Evolutionary conservation across 148 eudicot genomes (phyloP), one percentile per base, ranked within the genome.

Genomic region (Cornus florida): DNA sequence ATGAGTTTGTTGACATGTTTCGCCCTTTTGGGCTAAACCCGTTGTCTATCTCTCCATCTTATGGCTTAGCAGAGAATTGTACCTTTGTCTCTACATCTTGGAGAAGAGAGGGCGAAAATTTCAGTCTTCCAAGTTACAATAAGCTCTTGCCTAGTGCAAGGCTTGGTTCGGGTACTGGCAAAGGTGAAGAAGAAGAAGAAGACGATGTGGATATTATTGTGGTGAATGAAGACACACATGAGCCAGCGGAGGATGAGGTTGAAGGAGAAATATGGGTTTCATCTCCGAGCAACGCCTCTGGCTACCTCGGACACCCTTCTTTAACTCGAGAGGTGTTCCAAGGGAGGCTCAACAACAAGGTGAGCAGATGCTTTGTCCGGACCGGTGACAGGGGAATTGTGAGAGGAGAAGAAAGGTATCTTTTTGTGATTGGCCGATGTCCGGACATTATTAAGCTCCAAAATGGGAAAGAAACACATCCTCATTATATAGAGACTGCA

Each of bases 231-330:
- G 85, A 83, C 23, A 83, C 90, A 14, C 71, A 69, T 6, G 85
- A 88, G 77, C 85, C 74, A 23, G 80, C 78, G 7, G 73, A 71
- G 1, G 88, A 88, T 75, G 90, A 87, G 46, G 16, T 77, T 14
- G 90, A 88, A 80, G 90, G 90, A 5, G 90, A 86, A 76, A 88
- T 88, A 70, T 86, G 87, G 88, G 57, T 88, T 67, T 84, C 84
- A 6, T 88, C 90, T 24, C 88, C 88, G 8, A 86, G 90, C 82
- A 88, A 83, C n/a, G 90, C 87, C 74, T 67, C 69, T 1, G 90
- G 90, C 22, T 88, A 88, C 74, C 74, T 88, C 5, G 73, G 75
- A 67, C 87, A 88, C 71, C 88, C 90, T 23, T 86, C 82, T 0
- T 33, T 85, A 46, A 88, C 90, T 3, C 75, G 69, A 0, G 82